Evolutionary conservation across 1,284 basidiomycete species (phyloP).

Genomic region (Golubevia pallescens): DNA sequence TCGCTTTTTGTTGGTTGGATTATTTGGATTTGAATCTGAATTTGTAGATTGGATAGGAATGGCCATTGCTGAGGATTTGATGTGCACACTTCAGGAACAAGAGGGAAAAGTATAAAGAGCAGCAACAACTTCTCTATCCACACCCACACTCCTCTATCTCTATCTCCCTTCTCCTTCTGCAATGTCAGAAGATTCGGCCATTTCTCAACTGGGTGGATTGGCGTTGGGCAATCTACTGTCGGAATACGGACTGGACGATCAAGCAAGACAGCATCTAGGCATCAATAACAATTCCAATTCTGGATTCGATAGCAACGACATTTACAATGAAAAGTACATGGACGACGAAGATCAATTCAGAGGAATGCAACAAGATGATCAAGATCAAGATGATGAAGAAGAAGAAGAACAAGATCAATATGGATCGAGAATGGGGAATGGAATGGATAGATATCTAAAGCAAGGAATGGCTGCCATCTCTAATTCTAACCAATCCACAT

Average conservation of each 20-base stretch:
- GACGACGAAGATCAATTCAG: slow-evolving; percentile 48
- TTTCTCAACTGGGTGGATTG: slow-evolving; percentile 49
- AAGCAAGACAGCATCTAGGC: slow-evolving; percentile 34
- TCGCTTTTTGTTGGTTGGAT: too few species aligned
- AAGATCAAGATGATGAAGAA: slow-evolving; percentile 8
- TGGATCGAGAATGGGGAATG: neutral
- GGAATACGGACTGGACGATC: slow-evolving; percentile 52
- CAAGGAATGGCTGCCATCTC: slow-evolving; percentile 7
- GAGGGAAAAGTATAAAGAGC: too few species aligned
- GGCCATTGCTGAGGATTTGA: too few species aligned
- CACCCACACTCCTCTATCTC: neutral
- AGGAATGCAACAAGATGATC: slow-evolving; percentile 4
- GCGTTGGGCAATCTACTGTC: slow-evolving; percentile 58
- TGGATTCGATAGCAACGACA: slow-evolving; percentile 35
- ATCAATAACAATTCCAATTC: slow-evolving; percentile 17
- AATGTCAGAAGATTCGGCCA: slow-evolving; percentile 40
- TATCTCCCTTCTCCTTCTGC: neutral
- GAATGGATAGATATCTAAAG: slow-evolving; percentile 9
- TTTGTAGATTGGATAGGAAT: too few species aligned
- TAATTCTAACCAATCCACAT: neutral
- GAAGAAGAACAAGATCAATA: slow-evolving; percentile 1
- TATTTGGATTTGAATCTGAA: too few species aligned
- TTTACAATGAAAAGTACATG: slow-evolving; percentile 57
- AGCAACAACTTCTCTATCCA: neutral
- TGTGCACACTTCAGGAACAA: too few species aligned